phyloP scores from a whole-genome alignment of 352 stramenopile genomes.

The Aphanomyces cochlioides region DNA sequence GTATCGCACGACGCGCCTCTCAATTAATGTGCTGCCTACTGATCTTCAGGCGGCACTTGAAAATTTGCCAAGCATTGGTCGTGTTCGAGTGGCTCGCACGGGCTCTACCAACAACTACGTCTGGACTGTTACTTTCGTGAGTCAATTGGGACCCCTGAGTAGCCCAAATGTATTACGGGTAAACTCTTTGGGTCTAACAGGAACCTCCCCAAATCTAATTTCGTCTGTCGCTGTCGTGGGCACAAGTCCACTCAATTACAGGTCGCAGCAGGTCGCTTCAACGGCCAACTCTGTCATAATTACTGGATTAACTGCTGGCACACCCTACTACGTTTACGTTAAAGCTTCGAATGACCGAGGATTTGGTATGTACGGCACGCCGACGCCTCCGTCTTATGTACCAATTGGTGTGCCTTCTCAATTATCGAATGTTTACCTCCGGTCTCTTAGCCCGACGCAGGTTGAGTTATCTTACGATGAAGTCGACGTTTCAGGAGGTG shows the following conservation, averaged over 20 bases:
- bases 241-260: slow-evolving; percentile 41
- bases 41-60: slow-evolving; percentile 77
- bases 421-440: slow-evolving; percentile 45
- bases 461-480: slow-evolving; percentile 66
- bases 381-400: slow-evolving; percentile 8
- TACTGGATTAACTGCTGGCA: slow-evolving; percentile 46
- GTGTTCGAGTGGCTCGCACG: slow-evolving; percentile 86
- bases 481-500: slow-evolving; percentile 48
- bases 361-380: slow-evolving; percentile 27
- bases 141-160: slow-evolving; percentile 43
- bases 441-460: slow-evolving; percentile 38
- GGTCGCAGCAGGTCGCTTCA: slow-evolving; percentile 35
- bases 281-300: slow-evolving; percentile 33
- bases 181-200: slow-evolving; percentile 10
- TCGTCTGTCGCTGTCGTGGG: slow-evolving; percentile 20
- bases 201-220: slow-evolving; percentile 19
- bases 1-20: slow-evolving; percentile 55
- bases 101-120: slow-evolving; percentile 64
- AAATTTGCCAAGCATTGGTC: slow-evolving; percentile 81
- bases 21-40: slow-evolving; percentile 53
- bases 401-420: slow-evolving; percentile 42
- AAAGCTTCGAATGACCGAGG: slow-evolving; percentile 80
- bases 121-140: slow-evolving; percentile 88
- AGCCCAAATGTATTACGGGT: slow-evolving; percentile 19
- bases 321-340: slow-evolving; percentile 76